Percentiles rank a stretch among this genome's conserved stretches.
These are phyloP conservation scores for Entomophthora muscae DNA, from an alignment of 371 early-diverging fungal genomes.

Conservation along the genomic window DNA sequence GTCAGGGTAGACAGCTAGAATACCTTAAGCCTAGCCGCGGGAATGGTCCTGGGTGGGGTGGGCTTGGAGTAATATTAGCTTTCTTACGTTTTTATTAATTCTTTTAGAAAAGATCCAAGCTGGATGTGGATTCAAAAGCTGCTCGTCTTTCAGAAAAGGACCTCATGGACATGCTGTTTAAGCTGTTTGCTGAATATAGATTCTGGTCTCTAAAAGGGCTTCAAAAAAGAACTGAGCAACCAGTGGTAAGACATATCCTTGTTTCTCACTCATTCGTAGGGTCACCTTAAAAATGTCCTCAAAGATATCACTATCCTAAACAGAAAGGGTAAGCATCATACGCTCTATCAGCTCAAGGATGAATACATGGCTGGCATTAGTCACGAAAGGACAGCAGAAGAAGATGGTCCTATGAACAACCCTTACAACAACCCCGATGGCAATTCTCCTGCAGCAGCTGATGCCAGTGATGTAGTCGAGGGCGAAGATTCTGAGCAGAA, in stretches of 20 bases:
- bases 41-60: neutral
- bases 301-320: neutral
- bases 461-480: neutral
- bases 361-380: neutral
- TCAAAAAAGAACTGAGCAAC: neutral
- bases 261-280: neutral
- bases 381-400: neutral
- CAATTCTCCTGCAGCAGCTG: neutral
- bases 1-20: neutral
- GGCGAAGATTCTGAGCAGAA: neutral
- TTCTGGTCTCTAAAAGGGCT: conserved; percentile 4
- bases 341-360: conserved; percentile 1
- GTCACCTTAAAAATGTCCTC: neutral
- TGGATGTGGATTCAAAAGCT: neutral
- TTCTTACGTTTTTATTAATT: neutral
- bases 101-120: neutral
- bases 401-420: neutral
- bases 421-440: neutral
- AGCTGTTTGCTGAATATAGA: neutral
- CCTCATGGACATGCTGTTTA: neutral
- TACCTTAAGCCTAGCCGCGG: neutral
- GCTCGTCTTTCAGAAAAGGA: neutral
- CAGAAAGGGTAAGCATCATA: conserved; percentile 1
- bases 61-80: neutral
- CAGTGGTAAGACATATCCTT: neutral